These are phyloP conservation scores for Arachis monticola DNA, from an alignment of 331 rosid species.

Conservation along the genomic window DNA sequence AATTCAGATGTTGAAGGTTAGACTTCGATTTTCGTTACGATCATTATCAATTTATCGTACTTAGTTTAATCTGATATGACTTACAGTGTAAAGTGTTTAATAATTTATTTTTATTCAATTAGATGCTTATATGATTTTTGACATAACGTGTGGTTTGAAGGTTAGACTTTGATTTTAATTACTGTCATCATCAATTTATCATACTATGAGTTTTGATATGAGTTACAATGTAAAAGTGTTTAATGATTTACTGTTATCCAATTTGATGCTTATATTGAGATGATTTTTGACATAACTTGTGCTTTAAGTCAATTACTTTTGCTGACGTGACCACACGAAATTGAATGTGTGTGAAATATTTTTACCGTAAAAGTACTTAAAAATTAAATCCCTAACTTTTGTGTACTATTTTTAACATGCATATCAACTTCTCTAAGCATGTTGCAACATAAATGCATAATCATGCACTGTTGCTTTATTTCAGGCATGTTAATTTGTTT, in stretches of 20 bases:
- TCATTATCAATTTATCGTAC: no score
- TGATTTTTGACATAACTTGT: background rate
- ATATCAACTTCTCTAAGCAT: conserved; percentile 2
- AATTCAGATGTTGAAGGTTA: conserved; percentile 53
- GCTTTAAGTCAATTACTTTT: conserved; percentile 36
- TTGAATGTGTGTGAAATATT: background rate
- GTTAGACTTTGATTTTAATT: conserved; percentile 3
- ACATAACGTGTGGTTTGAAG: conserved; percentile 45
- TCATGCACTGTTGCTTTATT: background rate
- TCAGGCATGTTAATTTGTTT: conserved; percentile 3
- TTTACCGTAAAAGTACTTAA: no score
- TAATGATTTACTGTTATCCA: background rate
- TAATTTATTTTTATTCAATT: background rate
- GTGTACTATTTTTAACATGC: background rate
- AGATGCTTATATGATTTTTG: background rate
- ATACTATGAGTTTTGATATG: no score
- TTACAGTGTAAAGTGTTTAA: background rate
- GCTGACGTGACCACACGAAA: background rate
- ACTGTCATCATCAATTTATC: background rate
- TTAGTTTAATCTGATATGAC: no score
- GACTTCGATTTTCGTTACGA: conserved; percentile 1
- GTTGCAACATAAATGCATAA: background rate
- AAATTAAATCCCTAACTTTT: background rate
- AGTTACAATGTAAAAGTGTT: background rate
- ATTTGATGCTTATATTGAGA: background rate